Evolutionary conservation across 441 rosid genomes (phyloP).

Genomic region (Adansonia gregorii): DNA sequence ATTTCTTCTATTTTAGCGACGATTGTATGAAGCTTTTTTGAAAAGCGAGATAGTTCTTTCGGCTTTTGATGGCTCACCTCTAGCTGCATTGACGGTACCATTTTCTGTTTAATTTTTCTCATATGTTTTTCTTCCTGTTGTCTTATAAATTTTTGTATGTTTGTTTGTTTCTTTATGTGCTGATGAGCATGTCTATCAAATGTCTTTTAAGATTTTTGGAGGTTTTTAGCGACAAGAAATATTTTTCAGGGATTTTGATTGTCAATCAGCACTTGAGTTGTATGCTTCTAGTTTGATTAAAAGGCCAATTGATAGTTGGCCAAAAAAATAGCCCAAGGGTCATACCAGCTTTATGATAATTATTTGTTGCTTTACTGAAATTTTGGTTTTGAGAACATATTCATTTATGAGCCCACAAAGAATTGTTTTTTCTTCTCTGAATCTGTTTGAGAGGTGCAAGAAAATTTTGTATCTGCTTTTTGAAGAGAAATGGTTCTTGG

Average conservation of each 20-base stretch:
- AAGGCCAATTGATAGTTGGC: not conserved
- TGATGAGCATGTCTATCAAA: not conserved
- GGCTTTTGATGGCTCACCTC: conserved; percentile 93
- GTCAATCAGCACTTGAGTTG: not conserved
- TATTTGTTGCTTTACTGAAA: conserved; percentile 5
- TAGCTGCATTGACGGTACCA: conserved; percentile 93
- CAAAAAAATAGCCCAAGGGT: not conserved
- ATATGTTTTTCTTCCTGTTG: conserved; percentile 11
- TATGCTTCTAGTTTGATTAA: conserved; percentile 8
- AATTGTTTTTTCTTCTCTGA: conserved; percentile 2
- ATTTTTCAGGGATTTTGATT: conserved; percentile 8
- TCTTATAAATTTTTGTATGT: not conserved
- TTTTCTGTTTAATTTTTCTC: conserved; percentile 20
- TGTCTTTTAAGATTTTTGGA: not conserved
- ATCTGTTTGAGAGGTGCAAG: conserved; percentile 18
- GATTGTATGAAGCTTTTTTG: conserved; percentile 87
- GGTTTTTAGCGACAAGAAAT: conserved; percentile 8
- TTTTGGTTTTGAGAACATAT: conserved; percentile 3
- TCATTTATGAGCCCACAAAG: not conserved
- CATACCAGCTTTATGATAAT: not conserved
- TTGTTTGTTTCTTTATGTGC: not conserved
- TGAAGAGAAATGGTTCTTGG: not conserved
- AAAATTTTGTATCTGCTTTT: not conserved
- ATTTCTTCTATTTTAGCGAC: conserved; percentile 58
- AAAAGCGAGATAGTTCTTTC: conserved; percentile 90